phyloP scores from a whole-genome alignment of 371 early-diverging fungal species.

The Amoeboaphelidium occidentale region DNA sequence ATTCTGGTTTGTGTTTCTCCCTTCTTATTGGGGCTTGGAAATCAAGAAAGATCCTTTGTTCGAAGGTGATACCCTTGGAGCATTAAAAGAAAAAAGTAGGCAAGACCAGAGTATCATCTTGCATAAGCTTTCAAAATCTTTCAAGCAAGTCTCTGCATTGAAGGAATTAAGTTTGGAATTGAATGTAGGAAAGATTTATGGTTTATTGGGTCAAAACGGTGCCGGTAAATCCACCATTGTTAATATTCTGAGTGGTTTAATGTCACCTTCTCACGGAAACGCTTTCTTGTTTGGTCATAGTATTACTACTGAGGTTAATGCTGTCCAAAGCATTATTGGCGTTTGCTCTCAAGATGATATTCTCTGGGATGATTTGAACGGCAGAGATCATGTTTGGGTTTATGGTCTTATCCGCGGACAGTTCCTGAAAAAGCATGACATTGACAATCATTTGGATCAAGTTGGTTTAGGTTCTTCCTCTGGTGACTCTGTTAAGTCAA shows the following conservation, averaged over 20 bases:
- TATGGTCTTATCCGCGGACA: neutral
- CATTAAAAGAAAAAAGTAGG: too few relatives aligned
- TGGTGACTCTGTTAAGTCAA: neutral
- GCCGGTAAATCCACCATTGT: constrained; percentile 13
- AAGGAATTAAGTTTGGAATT: neutral
- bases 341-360: neutral
- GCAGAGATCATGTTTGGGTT: neutral
- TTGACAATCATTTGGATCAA: neutral
- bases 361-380: neutral
- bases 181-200: neutral
- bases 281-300: constrained; percentile 3
- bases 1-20: too few relatives aligned
- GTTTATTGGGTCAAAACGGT: constrained; percentile 11
- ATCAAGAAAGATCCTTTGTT: too few relatives aligned
- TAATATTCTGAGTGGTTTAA: constrained; percentile 6
- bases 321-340: neutral
- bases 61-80: too few relatives aligned
- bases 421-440: neutral
- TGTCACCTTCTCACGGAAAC: constrained; percentile 5
- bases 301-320: neutral
- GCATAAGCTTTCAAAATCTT: too few relatives aligned
- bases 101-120: too few relatives aligned
- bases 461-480: neutral
- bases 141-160: too few relatives aligned
- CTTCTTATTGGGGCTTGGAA: too few relatives aligned